Percentiles rank a stretch among this genome's conserved stretches.
phyloP scores from a whole-genome alignment of 176 grass and related monocot species.

The Miscanthus lutarioriparius region DNA sequence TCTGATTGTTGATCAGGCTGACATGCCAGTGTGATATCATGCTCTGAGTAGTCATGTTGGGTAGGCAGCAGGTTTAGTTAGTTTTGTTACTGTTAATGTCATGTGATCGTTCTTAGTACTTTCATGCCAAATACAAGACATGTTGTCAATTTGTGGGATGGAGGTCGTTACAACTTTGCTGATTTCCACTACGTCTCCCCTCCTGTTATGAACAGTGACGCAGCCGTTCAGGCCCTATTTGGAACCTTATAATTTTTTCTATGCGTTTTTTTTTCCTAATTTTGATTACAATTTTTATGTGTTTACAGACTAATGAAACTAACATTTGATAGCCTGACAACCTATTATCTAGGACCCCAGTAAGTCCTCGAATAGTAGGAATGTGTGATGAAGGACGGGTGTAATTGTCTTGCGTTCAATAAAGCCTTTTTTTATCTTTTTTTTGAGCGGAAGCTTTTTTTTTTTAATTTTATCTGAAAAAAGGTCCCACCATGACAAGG shows the following conservation, averaged over 20 bases:
- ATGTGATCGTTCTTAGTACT: neutral
- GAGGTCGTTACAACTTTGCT: neutral
- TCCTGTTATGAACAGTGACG: neutral
- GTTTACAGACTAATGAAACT: neutral
- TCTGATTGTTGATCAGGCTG: slow-evolving; percentile 3
- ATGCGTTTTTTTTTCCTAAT: neutral
- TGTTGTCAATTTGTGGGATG: neutral
- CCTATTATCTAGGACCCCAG: neutral
- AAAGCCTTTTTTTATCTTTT: neutral
- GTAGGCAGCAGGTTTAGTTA: neutral
- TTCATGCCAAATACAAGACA: neutral
- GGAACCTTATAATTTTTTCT: neutral
- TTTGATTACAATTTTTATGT: neutral
- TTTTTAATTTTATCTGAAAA: neutral
- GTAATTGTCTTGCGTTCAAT: no score
- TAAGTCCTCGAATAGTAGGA: neutral
- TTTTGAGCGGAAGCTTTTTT: neutral
- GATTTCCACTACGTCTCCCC: neutral
- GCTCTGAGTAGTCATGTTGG: neutral
- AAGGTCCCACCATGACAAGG: neutral
- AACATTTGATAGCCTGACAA: neutral
- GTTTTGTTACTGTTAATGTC: neutral
- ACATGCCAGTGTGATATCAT: neutral
- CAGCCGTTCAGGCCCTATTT: neutral
- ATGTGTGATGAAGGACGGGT: no score